These are phyloP conservation scores for Neurospora sp. DNA, from an alignment of 495 filamentous ascomycete species.

Conservation along the genomic window DNA sequence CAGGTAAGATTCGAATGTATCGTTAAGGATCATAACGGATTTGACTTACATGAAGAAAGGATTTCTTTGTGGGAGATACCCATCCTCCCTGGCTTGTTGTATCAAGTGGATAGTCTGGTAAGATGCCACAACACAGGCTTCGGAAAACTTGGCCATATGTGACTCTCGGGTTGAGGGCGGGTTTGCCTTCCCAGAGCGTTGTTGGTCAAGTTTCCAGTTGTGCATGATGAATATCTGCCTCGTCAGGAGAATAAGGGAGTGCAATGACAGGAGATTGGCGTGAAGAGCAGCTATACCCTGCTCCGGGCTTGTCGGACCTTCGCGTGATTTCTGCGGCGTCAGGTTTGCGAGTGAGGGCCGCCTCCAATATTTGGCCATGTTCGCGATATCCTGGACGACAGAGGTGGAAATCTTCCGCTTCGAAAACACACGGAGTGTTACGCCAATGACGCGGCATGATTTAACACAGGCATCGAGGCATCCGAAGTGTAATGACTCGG, in stretches of 20 bases:
- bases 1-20: not conserved
- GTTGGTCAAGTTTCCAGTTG: constrained; percentile 25
- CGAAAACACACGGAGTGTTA: constrained; percentile 60
- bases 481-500: constrained; percentile 15
- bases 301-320: constrained; percentile 32
- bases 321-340: constrained; percentile 40
- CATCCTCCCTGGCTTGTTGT: constrained; percentile 44
- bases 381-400: constrained; percentile 55
- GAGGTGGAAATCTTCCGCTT: constrained; percentile 57
- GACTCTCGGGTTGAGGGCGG: constrained; percentile 19
- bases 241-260: constrained; percentile 64
- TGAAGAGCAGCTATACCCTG: constrained; percentile 57
- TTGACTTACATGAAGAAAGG: constrained; percentile 53
- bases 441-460: constrained; percentile 54
- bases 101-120: constrained; percentile 55
- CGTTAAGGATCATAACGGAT: not conserved
- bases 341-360: constrained; percentile 33
- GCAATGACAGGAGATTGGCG: constrained; percentile 58
- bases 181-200: constrained; percentile 21
- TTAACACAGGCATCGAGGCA: constrained; percentile 45
- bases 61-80: constrained; percentile 55
- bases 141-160: constrained; percentile 53
- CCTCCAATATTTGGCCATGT: constrained; percentile 43
- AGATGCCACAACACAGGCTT: constrained; percentile 61
- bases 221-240: constrained; percentile 57